Base-by-base conservation (phyloP, 2,329 filamentous ascomycete species). In the Aspergillus carbonarius region DNA sequence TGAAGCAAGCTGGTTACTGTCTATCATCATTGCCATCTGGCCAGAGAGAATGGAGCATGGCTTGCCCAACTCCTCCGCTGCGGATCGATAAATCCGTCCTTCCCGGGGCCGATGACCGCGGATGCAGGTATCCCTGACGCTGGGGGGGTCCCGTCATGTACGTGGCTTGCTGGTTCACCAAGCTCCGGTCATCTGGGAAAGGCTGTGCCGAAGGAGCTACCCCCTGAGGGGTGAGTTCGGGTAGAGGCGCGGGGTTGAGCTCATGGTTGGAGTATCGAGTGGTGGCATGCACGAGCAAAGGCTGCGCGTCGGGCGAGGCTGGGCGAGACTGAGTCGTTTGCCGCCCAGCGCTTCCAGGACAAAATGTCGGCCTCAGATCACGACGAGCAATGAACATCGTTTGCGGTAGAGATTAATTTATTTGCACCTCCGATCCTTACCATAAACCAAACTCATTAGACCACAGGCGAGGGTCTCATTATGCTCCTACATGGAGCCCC, bases 321-420 rank as follows among this genome's bases (percentile, higher is more conserved):
- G 34, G 34, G 12, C 34, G 34, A 37, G 34, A 5, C 10, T n/a
- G 9, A 58, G 17, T 71, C 70, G 0, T 60, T 76, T 1, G 58
- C 76, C 2, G 51, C 66, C 4, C 68, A 74, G 56, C 72, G 76
- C 47, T 74, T 72, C 32, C 64, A 68, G 15, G 60, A 72, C 54
- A 73, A 64, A 40, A 58, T 4, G 20, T 49, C 32, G 17, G 13
- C 6, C 17, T 15, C 25, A 3, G 30, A 39, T 18, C 42, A 55
- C 23, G 40, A 51, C 1, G 68, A 70, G 0, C 66, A 70, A 57
- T 63, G 12, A 73, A 76, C 18, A 63, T 74, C 10, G 66, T 76
- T 0, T 59, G 55, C 2, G 72, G 72, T 0, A 76, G 75, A 66
- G 73, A 72, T 72, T 55, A 66, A 60, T 53, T n/a, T 15, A 3